Base-by-base conservation (phyloP, 1,284 basidiomycete genomes). In the Apiotrichum gamsii region DNA sequence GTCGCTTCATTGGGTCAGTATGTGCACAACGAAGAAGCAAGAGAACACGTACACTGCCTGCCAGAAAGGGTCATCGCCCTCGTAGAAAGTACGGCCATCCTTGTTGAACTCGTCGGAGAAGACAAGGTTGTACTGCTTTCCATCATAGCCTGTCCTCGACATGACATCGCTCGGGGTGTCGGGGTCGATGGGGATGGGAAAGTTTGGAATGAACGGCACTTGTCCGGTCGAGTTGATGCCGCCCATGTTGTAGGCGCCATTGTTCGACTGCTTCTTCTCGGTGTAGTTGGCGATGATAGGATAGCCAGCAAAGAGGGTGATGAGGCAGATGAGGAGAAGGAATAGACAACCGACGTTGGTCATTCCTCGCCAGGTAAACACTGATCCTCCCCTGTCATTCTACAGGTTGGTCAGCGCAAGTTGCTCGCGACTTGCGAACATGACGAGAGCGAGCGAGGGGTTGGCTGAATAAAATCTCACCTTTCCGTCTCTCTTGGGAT, bases 21-120 rank as follows among this genome's bases (percentile, higher is more conserved):
- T 20, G 16, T 10, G 24, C 1, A 18, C n/a, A 21, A 11, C 3
- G 15, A 8, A 33, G 11, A 10, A 14, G 20, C 3, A 19, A 34
- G 11, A 9, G 20, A 20, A 21, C 30, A 55, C 60, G 50, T 41
- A 59, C 49, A 69, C 67, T 13, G 65, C 72, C 21, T 67, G 66
- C 72, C 67, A 74, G 61, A 63, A 76, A 29, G 74, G 74, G 58
- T 73, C 74, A 49, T 76, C 72, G 31, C 77, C 75, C 10, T 74
- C 71, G 70, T 85, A 91, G 70, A 94, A 94, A 0, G 84, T 80
- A 29, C 90, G 75, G 0, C 75, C 86, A 13, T 85, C 83, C 47
- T 66, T 65, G 51, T 77, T 74, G 61, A 78, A 78, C 62, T 77
- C 76, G 59, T 78, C 74, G 10, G 66, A 70, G 48, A 73, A 78